A percentile compares a stretch with the other conserved stretches of the same genome.
phyloP scores from a whole-genome alignment of 2,329 filamentous ascomycete species.

The Tolypocladium sp. region DNA sequence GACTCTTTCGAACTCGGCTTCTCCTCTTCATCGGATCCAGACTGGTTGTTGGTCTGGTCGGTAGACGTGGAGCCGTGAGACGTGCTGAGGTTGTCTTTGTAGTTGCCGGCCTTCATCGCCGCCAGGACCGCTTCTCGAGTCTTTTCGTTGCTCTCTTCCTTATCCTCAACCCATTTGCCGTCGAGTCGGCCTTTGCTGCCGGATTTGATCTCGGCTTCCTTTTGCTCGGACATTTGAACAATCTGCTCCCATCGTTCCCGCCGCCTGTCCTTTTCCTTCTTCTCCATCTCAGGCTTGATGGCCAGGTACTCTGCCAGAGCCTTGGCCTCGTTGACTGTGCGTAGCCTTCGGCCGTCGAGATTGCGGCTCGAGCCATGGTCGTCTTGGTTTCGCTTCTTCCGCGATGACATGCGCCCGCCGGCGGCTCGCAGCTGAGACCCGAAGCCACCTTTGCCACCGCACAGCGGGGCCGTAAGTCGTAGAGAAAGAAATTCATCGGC shows the following conservation, averaged over 20 bases:
- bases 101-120: conserved; percentile 56
- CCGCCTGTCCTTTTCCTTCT: conserved; percentile 81
- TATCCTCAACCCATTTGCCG: conserved; percentile 90
- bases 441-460: conserved; percentile 95
- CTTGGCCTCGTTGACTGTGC: conserved; percentile 93
- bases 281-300: conserved; percentile 95
- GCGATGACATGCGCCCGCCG: conserved; percentile 95
- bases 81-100: conserved; percentile 49
- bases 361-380: conserved; percentile 89
- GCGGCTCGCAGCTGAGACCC: conserved; percentile 94
- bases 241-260: conserved; percentile 81
- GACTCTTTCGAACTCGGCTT: conserved; percentile 37
- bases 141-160: conserved; percentile 80
- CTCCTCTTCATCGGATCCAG: conserved; percentile 25
- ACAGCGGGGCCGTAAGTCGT: conserved; percentile 68
- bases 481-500: conserved; percentile 69
- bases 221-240: conserved; percentile 72
- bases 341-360: conserved; percentile 77
- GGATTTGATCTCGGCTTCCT: conserved; percentile 72
- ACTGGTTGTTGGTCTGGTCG: conserved; percentile 15
- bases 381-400: conserved; percentile 77
- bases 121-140: conserved; percentile 67
- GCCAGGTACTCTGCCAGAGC: conserved; percentile 89
- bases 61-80: conserved; percentile 38
- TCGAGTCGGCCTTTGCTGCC: conserved; percentile 66